A percentile compares a stretch with the other conserved stretches of the same genome.
phyloP scores from a whole-genome alignment of 1,139 yeast species.

The Yueomyces sp. region DNA sequence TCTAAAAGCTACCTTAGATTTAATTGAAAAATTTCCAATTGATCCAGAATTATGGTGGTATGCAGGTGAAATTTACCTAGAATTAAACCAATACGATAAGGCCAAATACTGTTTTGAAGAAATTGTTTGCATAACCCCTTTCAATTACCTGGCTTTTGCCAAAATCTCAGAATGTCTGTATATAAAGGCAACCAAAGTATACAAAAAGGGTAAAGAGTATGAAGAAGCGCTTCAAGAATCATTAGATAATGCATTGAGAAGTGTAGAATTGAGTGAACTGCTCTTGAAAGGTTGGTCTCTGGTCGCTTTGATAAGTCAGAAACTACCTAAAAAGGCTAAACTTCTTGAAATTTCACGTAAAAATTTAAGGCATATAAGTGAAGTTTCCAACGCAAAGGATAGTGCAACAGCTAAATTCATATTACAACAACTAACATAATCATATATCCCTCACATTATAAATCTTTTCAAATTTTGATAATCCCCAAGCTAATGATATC shows the following conservation, averaged over 20 bases:
- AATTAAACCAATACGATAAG: constrained; percentile 51
- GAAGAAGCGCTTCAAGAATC: constrained; percentile 22
- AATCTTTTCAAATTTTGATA: too few species aligned
- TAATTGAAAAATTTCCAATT: constrained; percentile 35
- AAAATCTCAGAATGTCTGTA: constrained; percentile 16
- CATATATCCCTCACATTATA: too few species aligned
- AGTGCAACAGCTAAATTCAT: constrained; percentile 6
- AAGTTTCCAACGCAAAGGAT: constrained; percentile 22
- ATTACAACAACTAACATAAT: neutral
- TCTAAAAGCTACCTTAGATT: constrained; percentile 9
- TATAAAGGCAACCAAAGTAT: constrained; percentile 11
- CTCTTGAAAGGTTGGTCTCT: constrained; percentile 74
- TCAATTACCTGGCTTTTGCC: constrained; percentile 55
- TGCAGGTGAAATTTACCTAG: constrained; percentile 48
- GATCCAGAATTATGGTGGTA: constrained; percentile 75
- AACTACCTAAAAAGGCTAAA: constrained; percentile 19
- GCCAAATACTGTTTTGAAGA: constrained; percentile 62
- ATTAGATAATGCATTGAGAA: constrained; percentile 49
- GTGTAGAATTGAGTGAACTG: constrained; percentile 64
- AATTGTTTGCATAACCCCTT: constrained; percentile 51
- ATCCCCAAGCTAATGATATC: too few species aligned
- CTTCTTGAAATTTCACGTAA: constrained; percentile 25
- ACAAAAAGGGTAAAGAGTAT: constrained; percentile 3
- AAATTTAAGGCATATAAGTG: constrained; percentile 26
- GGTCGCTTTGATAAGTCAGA: constrained; percentile 32